Evolutionary conservation across 2,329 filamentous ascomycete genomes (phyloP).

Genomic region (Aspergillus uvarum): DNA sequence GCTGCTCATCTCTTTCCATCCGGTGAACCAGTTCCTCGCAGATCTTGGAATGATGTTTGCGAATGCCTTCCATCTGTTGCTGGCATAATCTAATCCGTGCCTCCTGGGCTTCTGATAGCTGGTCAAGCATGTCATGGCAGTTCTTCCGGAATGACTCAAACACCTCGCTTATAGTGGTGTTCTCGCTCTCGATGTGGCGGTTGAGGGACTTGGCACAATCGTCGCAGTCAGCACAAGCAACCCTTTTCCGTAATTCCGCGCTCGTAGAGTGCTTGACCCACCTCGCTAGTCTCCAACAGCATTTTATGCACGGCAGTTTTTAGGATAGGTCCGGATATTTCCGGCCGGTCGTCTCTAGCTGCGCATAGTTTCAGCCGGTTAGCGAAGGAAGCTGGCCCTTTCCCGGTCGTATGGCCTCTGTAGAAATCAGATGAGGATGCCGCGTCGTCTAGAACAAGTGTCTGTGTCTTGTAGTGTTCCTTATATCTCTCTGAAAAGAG

Average conservation of each 20-base stretch:
- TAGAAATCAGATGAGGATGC: neutral
- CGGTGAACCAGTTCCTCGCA: conserved; percentile 32
- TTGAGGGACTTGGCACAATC: conserved; percentile 38
- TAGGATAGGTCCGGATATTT: neutral
- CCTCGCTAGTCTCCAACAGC: conserved; percentile 30
- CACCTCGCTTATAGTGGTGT: conserved; percentile 46
- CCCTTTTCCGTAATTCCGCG: neutral
- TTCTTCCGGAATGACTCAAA: conserved; percentile 46
- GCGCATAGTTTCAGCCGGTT: neutral
- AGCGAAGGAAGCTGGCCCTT: neutral
- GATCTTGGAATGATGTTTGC: conserved; percentile 29
- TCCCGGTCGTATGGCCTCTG: neutral
- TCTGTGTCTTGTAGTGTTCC: neutral
- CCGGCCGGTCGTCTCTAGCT: neutral
- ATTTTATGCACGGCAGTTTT: conserved; percentile 14
- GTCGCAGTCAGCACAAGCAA: conserved; percentile 1
- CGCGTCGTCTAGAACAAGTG: neutral
- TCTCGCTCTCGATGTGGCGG: conserved; percentile 48
- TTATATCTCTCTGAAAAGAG: conserved; percentile 10
- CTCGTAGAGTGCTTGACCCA: conserved; percentile 20
- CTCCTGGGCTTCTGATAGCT: conserved; percentile 43
- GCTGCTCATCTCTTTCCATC: conserved; percentile 27
- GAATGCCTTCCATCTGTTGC: conserved; percentile 30
- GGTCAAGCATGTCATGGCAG: conserved; percentile 44
- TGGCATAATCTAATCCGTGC: conserved; percentile 36